Evolutionary conservation across 768 basidiomycete species (phyloP), one percentile per base, ranked within the genome.

Genomic region (Suillus fuscotomentosus): DNA sequence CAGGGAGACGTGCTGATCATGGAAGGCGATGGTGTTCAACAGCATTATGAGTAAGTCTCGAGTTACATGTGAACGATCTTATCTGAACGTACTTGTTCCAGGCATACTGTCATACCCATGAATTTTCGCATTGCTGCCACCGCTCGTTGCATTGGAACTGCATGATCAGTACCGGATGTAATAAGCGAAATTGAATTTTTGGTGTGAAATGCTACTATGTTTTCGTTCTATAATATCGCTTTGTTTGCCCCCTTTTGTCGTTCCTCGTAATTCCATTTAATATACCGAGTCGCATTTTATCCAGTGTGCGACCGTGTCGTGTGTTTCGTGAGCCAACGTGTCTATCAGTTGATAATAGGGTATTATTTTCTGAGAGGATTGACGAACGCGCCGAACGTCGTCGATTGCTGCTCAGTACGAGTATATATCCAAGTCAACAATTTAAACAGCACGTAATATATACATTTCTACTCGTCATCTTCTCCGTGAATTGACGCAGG

Each of bases 81-180:
- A 62, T 63, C 64, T 72, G 55, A 69, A 38, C 14, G 57, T 59
- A 31, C 31, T 31, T 31, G 39, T 62, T 10, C n/a, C 60, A 92
- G 90, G 70, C 91, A 93, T 66, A 88, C 88, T 7, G 91, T 93
- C 5, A 73, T 89, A 63, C 91, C 91, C 13, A 80, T 82, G 62
- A 88, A 89, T 70, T 90, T 92, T 73, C 84, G 91, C 3, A 90
- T 93, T 67, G 91, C 90, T 36, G 91, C 91, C 3, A 93, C 91
- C 14, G 91, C 91, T 47, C 84, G 91, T 50, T 82, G 75, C 63
- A 92, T 93, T 69, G 77, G 78, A 64, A 71, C 76, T 61, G 69
- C 63, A 51, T 72, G 61, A 76, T 53, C 55, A n/a, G 59, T 59
- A 3, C 24, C 11, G 31, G 31, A 34, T 42, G 10, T 4, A 15